Base-by-base conservation (phyloP, 2,329 filamentous ascomycete genomes). In the Aspergillus nomiae region DNA sequence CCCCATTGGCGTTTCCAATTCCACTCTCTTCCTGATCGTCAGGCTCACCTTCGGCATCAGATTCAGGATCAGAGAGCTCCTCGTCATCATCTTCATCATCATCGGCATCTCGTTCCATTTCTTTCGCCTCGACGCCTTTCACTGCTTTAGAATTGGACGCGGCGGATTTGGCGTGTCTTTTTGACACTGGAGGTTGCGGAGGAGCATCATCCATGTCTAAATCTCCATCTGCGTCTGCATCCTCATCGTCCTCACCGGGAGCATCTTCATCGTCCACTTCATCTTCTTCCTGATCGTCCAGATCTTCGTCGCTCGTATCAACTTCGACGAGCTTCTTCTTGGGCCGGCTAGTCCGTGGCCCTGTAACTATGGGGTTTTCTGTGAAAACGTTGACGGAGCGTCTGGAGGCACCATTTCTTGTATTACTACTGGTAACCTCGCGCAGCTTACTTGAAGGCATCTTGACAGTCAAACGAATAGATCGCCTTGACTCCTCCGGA, bases 11-110 rank as follows among this genome's bases (percentile, higher is more conserved):
- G 62, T 76, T 79, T 50, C 80, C 75, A 36, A 79, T 67, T 41
- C 77, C 76, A 34, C 78, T 81, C 59, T 83, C 82, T 26, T 83
- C 82, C 55, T 82, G 81, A 43, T 85, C 83, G 28, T 83, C 82
- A 19, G 78, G 78, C 45, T 82, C 80, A 26, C 79, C 81, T 21
- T 80, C 81, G 11, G 79, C 80, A 54, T 82, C 80, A 12, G 80
- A 79, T 7, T 80, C 81, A 3, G 80, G 73, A 21, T 82, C 81
- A 12, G 80, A 83, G 3, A 81, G 72, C 32, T 81, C 79, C 24
- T 79, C 77, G 6, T 77, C 73, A 5, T 74, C 73, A 14, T 74
- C 73, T 14, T 74, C 73, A 7, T 55, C 70, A 8, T 75, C 73
- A 5, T 74, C 70, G 9, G 72, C 71, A 19, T 76, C 73, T 43